Conservation (phyloP, 768 basidiomycete genomes). For the Kwoniella europaea region DNA sequence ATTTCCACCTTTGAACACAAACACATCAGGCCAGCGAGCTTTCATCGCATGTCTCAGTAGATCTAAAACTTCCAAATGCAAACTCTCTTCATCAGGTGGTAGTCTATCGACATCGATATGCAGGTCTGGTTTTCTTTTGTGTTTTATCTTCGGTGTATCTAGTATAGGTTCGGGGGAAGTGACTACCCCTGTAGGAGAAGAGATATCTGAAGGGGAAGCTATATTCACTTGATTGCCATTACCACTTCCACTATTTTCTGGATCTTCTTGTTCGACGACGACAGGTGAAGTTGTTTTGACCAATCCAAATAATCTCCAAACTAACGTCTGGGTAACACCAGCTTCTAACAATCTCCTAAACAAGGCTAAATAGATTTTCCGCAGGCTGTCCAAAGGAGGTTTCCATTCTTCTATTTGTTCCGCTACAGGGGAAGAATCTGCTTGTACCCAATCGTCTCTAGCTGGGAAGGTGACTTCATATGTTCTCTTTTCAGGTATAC, state of each 20-base stretch:
- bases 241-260: neutral
- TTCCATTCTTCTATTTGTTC: constrained; percentile 29
- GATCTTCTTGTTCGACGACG: constrained; percentile 2
- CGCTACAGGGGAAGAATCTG: constrained; percentile 9
- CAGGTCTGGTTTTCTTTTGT: neutral
- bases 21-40: constrained; percentile 48
- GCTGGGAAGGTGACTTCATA: constrained; percentile 48
- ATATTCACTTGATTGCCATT: neutral
- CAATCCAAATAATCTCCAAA: constrained; percentile 47
- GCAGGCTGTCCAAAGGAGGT: constrained; percentile 26
- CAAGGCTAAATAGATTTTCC: constrained; percentile 40
- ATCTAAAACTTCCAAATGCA: constrained; percentile 52
- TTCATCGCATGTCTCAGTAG: constrained; percentile 51
- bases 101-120: constrained; percentile 15
- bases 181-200: constrained; percentile 2
- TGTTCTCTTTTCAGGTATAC: constrained; percentile 25
- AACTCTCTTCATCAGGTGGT: constrained; percentile 24
- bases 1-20: constrained; percentile 38
- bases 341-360: constrained; percentile 47
- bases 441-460: constrained; percentile 31
- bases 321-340: constrained; percentile 42
- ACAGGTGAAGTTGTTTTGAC: constrained; percentile 23
- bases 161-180: neutral
- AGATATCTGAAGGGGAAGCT: neutral
- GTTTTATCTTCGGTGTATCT: constrained; percentile 4